phyloP scores from a whole-genome alignment of 23 red algal genomes.

The Gracilaria gracilis region DNA sequence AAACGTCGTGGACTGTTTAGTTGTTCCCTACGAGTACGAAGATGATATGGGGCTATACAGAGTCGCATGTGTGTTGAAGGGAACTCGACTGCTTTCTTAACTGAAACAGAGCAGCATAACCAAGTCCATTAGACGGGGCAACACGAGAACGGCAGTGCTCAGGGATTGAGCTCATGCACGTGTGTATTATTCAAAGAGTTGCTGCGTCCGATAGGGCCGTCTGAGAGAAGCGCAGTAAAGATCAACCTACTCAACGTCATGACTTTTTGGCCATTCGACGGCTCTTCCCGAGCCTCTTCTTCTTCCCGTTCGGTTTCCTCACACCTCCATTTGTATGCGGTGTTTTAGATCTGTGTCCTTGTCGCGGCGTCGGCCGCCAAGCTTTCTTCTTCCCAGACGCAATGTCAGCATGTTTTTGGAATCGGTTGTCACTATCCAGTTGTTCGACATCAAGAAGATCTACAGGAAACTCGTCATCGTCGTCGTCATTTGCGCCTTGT shows the following conservation, averaged over 20 bases:
- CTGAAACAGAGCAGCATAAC: not conserved
- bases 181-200: too few species aligned
- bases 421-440: constrained; percentile 57
- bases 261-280: constrained; percentile 26
- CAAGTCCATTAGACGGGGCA: not conserved
- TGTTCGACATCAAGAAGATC: constrained; percentile 78
- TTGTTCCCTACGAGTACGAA: constrained; percentile 47
- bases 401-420: constrained; percentile 44
- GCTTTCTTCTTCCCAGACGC: constrained; percentile 42
- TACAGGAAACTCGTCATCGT: constrained; percentile 76
- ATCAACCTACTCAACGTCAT: not conserved
- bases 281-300: constrained; percentile 53
- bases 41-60: constrained; percentile 23
- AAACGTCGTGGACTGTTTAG: constrained; percentile 43
- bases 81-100: constrained; percentile 7
- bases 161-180: too few species aligned
- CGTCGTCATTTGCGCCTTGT: constrained; percentile 6
- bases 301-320: constrained; percentile 31
- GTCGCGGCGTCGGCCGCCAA: constrained; percentile 12
- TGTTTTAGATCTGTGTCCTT: not conserved
- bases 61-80: constrained; percentile 31
- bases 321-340: constrained; percentile 27
- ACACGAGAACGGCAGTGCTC: too few species aligned
- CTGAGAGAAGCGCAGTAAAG: not conserved
- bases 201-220: too few species aligned